Percentiles rank a stretch among this genome's conserved stretches.
Evolutionary conservation across 1,139 yeast genomes (phyloP).

Genomic region (Starmera stellimalicola): DNA sequence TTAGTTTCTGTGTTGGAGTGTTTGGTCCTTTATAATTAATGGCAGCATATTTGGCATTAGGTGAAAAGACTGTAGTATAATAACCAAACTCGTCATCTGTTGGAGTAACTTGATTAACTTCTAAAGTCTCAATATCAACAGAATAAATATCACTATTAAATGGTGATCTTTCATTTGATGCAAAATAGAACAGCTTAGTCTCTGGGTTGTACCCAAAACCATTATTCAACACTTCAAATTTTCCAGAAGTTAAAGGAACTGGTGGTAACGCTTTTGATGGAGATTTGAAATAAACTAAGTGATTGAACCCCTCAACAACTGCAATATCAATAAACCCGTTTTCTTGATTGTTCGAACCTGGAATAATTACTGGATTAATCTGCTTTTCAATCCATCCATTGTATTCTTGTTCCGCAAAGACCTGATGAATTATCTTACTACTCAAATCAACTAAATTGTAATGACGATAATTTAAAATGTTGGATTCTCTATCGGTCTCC

Average conservation of each 20-base stretch:
- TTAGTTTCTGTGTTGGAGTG: slow-evolving; percentile 35
- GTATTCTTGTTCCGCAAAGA: slow-evolving; percentile 36
- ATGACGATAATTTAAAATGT: slow-evolving; percentile 38
- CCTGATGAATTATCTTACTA: slow-evolving; percentile 26
- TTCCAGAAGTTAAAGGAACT: slow-evolving; percentile 38
- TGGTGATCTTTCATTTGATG: slow-evolving; percentile 43
- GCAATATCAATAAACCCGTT: slow-evolving; percentile 60
- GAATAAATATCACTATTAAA: slow-evolving; percentile 44
- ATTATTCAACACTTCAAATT: slow-evolving; percentile 51
- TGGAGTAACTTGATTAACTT: not conserved
- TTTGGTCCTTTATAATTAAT: slow-evolving; percentile 55
- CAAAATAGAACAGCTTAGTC: slow-evolving; percentile 44
- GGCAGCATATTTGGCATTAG: slow-evolving; percentile 44
- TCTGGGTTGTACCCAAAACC: slow-evolving; percentile 42
- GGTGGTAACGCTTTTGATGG: slow-evolving; percentile 30
- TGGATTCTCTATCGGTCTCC: slow-evolving; percentile 60
- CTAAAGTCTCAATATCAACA: slow-evolving; percentile 22
- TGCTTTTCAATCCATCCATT: slow-evolving; percentile 45
- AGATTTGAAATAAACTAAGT: slow-evolving; percentile 52
- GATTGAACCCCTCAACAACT: slow-evolving; percentile 43
- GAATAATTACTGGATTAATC: slow-evolving; percentile 22
- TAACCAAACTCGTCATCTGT: slow-evolving; percentile 40
- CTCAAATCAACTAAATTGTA: slow-evolving; percentile 27
- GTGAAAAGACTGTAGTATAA: slow-evolving; percentile 49
- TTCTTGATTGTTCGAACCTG: slow-evolving; percentile 27